These are phyloP conservation scores for Globisporangium ultimum DNA, from an alignment of 352 stramenopile species.

Conservation along the genomic window DNA sequence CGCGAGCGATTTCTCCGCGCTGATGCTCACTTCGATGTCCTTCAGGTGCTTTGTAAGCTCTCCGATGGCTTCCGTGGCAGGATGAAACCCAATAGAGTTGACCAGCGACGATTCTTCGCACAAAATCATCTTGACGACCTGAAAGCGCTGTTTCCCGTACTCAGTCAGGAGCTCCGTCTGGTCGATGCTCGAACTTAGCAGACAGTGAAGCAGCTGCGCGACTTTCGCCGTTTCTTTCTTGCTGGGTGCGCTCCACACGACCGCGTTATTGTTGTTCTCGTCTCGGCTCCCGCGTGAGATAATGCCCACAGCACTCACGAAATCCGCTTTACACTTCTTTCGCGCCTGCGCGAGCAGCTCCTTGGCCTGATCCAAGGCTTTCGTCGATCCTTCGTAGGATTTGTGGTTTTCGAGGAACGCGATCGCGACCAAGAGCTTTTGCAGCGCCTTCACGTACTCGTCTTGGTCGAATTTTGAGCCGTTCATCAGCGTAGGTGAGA, in stretches of 20 bases:
- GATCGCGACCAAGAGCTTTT: conserved; percentile 67
- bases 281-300: conserved; percentile 45
- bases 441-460: conserved; percentile 58
- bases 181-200: conserved; percentile 54
- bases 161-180: conserved; percentile 49
- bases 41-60: conserved; percentile 30
- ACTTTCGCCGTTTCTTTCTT: conserved; percentile 50
- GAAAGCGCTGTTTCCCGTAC: conserved; percentile 69
- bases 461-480: conserved; percentile 72
- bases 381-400: conserved; percentile 69
- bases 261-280: conserved; percentile 10
- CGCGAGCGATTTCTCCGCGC: conserved; percentile 53
- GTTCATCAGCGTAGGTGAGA: conserved; percentile 58
- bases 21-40: conserved; percentile 55
- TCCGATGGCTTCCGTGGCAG: conserved; percentile 20
- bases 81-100: conserved; percentile 37
- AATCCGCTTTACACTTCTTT: conserved; percentile 65
- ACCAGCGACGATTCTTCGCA: conserved; percentile 21
- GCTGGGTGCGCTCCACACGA: conserved; percentile 46
- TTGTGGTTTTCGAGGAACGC: conserved; percentile 66
- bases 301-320: conserved; percentile 64
- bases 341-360: conserved; percentile 58
- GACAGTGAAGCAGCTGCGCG: conserved; percentile 55
- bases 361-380: conserved; percentile 62
- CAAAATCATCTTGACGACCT: conserved; percentile 55